Evolutionary conservation across 2,329 filamentous ascomycete species (phyloP).

Genomic region (Clonostachys sp.): DNA sequence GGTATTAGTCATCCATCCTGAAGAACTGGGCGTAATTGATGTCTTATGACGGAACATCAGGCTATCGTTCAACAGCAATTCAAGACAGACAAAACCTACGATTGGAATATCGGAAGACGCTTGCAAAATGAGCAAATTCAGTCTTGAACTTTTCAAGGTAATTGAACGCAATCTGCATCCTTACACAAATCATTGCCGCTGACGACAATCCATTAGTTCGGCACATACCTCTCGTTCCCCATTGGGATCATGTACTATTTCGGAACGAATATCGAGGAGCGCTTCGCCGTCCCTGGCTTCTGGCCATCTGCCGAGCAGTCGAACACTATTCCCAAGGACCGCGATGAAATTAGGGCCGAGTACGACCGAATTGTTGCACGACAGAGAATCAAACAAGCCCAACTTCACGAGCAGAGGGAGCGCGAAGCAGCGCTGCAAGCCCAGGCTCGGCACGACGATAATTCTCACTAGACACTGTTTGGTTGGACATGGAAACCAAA

Average conservation of each 20-base stretch:
- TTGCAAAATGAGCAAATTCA: constrained; percentile 65
- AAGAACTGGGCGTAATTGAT: no score
- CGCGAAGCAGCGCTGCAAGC: constrained; percentile 9
- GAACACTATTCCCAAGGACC: constrained; percentile 71
- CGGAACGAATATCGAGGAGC: constrained; percentile 91
- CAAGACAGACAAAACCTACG: neutral
- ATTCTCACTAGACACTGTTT: neutral
- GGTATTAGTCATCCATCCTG: no score
- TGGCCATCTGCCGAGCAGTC: constrained; percentile 83
- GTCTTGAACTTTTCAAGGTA: constrained; percentile 89
- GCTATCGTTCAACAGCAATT: neutral
- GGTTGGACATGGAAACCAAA: constrained; percentile 1
- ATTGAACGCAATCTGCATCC: constrained; percentile 2
- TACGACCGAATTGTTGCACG: constrained; percentile 63
- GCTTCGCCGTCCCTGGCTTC: constrained; percentile 85
- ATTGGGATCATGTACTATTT: constrained; percentile 99
- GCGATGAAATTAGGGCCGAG: constrained; percentile 80
- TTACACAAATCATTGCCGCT: neutral
- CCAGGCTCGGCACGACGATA: constrained; percentile 1
- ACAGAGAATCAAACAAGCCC: constrained; percentile 69
- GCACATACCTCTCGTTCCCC: constrained; percentile 97
- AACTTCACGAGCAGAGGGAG: constrained; percentile 20
- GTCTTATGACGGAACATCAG: no score
- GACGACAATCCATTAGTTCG: constrained; percentile 60
- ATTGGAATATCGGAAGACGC: no score